Evolutionary conservation across 148 eudicot genomes (phyloP).

Genomic region (Polygonum maritimum): DNA sequence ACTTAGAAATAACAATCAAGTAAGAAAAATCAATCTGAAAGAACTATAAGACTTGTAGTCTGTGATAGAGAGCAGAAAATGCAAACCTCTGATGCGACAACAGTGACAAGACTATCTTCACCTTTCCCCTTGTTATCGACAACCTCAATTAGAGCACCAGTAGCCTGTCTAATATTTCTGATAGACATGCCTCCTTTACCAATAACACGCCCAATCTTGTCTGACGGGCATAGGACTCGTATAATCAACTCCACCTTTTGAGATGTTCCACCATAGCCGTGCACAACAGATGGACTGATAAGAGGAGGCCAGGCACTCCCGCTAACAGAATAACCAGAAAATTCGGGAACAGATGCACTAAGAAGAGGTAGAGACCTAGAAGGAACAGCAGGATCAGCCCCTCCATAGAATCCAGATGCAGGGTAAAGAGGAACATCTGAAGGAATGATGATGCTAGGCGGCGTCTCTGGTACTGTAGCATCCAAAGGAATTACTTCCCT

Average conservation of each 20-base stretch:
- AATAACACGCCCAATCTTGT: conserved; percentile 89
- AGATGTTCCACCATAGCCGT: conserved; percentile 45
- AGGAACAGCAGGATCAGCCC: conserved; percentile 44
- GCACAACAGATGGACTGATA: conserved; percentile 42
- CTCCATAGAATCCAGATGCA: conserved; percentile 50
- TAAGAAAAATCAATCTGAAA: background rate
- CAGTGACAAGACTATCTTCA: conserved; percentile 50
- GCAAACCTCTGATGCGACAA: conserved; percentile 64
- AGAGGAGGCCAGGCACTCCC: conserved; percentile 59
- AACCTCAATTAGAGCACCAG: conserved; percentile 78
- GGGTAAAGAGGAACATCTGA: conserved; percentile 78
- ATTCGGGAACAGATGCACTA: conserved; percentile 46
- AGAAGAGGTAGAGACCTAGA: conserved; percentile 51
- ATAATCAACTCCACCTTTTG: conserved; percentile 63
- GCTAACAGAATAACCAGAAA: conserved; percentile 54
- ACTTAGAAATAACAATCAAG: background rate
- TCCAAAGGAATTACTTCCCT: conserved; percentile 78
- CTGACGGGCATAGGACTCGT: conserved; percentile 65
- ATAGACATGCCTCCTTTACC: conserved; percentile 83
- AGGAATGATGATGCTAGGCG: conserved; percentile 77
- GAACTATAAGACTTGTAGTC: background rate
- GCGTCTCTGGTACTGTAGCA: conserved; percentile 53
- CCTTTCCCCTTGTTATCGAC: conserved; percentile 51
- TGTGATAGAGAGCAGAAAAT: background rate
- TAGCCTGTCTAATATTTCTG: conserved; percentile 71